Evolutionary conservation across 2,329 filamentous ascomycete genomes (phyloP).

Genomic region (Aspergillus sp.): DNA sequence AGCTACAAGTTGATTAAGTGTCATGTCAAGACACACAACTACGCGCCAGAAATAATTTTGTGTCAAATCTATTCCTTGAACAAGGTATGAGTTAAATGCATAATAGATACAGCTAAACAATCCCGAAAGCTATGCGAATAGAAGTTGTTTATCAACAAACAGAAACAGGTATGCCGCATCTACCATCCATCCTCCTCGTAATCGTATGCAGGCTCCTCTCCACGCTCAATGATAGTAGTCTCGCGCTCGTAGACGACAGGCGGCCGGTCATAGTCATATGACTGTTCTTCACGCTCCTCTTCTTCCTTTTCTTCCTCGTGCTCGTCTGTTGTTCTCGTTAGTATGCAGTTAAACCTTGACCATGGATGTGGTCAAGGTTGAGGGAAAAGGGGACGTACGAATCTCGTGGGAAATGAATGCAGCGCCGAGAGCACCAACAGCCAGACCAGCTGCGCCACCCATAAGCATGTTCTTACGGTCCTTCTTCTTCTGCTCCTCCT

Average conservation of each 20-base stretch:
- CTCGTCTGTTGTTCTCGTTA: slow-evolving; percentile 7
- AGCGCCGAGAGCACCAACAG: slow-evolving; percentile 58
- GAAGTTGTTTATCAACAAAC: not conserved
- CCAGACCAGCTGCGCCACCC: slow-evolving; percentile 60
- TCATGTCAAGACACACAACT: too few relatives aligned
- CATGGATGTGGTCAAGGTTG: not conserved
- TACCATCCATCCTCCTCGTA: slow-evolving; percentile 5
- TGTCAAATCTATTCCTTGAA: not conserved
- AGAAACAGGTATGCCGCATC: not conserved
- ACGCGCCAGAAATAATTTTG: too few relatives aligned
- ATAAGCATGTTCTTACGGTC: slow-evolving; percentile 56
- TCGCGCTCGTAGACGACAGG: not conserved
- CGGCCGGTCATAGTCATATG: not conserved
- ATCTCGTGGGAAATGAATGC: slow-evolving; percentile 59
- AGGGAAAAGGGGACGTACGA: slow-evolving; percentile 45
- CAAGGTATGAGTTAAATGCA: not conserved
- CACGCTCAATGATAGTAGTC: not conserved
- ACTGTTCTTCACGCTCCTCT: not conserved
- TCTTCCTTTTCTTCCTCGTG: slow-evolving; percentile 8
- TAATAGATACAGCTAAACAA: not conserved
- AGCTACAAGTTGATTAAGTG: too few relatives aligned
- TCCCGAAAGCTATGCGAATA: not conserved
- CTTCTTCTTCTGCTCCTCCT: slow-evolving; percentile 32
- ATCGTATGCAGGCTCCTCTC: not conserved
- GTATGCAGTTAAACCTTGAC: not conserved